Conservation (phyloP, 805 yeast species). For the Priceomyces melissophilus region DNA sequence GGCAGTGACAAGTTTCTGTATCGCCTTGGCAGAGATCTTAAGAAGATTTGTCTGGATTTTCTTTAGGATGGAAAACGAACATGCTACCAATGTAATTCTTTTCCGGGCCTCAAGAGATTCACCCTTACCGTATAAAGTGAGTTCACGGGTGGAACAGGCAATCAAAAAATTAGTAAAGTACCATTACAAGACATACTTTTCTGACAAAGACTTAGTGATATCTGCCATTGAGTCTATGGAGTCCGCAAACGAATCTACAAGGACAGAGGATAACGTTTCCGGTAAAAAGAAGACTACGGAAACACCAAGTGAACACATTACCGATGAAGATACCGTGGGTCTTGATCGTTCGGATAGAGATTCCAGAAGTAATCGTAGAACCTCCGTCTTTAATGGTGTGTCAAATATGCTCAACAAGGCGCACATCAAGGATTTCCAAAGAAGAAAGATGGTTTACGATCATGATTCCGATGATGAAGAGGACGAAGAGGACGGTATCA, state of each 20-base stretch:
- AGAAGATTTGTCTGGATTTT: slow-evolving; percentile 88
- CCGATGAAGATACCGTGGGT: slow-evolving; percentile 9
- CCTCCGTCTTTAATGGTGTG: slow-evolving; percentile 41
- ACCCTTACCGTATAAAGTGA: slow-evolving; percentile 71
- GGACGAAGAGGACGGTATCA: slow-evolving; percentile 27
- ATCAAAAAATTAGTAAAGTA: slow-evolving; percentile 34
- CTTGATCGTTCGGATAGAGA: background rate
- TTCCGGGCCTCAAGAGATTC: slow-evolving; percentile 86
- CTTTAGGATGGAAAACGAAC: slow-evolving; percentile 95
- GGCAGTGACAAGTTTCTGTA: slow-evolving; percentile 77
- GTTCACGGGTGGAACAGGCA: slow-evolving; percentile 31
- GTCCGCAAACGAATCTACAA: slow-evolving; percentile 2
- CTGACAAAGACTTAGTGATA: background rate
- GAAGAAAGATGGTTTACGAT: slow-evolving; percentile 41
- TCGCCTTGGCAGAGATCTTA: slow-evolving; percentile 77
- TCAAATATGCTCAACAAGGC: slow-evolving; percentile 64
- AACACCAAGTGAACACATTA: background rate
- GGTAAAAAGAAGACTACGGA: background rate
- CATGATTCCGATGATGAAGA: slow-evolving; percentile 32
- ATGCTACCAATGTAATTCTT: slow-evolving; percentile 80
- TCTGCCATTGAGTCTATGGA: background rate
- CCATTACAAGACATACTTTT: slow-evolving; percentile 16
- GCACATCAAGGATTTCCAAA: slow-evolving; percentile 82
- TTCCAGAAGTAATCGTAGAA: slow-evolving; percentile 13
- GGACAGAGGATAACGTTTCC: background rate